Evolutionary conservation across 1,284 basidiomycete genomes (phyloP).

Genomic region (Naganishia cerealis): DNA sequence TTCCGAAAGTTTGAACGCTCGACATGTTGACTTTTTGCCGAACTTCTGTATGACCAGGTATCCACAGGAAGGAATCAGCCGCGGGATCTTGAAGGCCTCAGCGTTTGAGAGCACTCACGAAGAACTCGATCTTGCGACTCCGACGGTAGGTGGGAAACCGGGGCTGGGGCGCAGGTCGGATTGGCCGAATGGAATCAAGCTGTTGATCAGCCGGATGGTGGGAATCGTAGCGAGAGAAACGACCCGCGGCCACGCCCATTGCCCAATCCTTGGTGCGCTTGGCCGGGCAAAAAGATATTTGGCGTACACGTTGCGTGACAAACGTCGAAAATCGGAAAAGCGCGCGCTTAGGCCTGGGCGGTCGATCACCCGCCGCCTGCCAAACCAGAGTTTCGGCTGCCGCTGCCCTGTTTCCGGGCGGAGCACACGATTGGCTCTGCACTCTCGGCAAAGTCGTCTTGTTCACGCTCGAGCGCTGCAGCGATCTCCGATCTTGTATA

Average conservation of each 20-base stretch:
- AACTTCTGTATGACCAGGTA: slow-evolving; percentile 23
- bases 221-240: not conserved
- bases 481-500: not conserved
- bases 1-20: slow-evolving; percentile 94
- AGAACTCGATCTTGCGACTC: slow-evolving; percentile 29
- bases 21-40: slow-evolving; percentile 33
- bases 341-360: not conserved
- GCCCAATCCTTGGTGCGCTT: not conserved
- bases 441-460: slow-evolving; percentile 1
- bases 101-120: slow-evolving; percentile 4
- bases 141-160: slow-evolving; percentile 28
- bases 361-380: not conserved
- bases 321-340: not conserved
- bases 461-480: not conserved
- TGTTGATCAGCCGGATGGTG: slow-evolving; percentile 11
- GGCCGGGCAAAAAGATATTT: not conserved
- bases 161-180: not conserved
- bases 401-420: slow-evolving; percentile 1
- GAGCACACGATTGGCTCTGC: not conserved
- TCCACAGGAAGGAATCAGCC: not conserved
- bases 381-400: not conserved
- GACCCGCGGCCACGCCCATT: not conserved
- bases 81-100: not conserved
- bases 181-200: not conserved
- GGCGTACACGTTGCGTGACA: not conserved